Evolutionary conservation across 2,329 filamentous ascomycete genomes (phyloP), one percentile per base, ranked within the genome.

Genomic region (Colletotrichum eremochloae): DNA sequence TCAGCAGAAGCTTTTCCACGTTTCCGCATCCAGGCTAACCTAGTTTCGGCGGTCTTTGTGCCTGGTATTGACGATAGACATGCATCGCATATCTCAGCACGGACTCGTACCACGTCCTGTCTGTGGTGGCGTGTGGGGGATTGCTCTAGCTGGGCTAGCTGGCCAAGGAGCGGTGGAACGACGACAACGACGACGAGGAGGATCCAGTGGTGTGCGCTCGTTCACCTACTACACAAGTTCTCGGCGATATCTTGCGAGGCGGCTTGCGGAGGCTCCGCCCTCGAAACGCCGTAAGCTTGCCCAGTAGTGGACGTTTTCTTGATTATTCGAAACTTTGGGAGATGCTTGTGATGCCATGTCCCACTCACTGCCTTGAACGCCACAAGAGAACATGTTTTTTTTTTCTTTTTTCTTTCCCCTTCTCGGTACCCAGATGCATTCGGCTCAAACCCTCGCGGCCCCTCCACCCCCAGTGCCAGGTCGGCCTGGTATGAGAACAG

Each of bases 181-280:
- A 44, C 15, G 42, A 68, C n/a, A n/a, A n/a, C 58, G 58, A 68
- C 18, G 18, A 71, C 58, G 44, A 68, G 29, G 52, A 33, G 68
- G 68, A 48, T 68, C 44, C 62, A 42, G 46, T 46, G 53, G 63
- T 48, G 68, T 71, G n/a, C 44, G 20, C 36, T 31, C 24, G 12
- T 58, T 56, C 42, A 53, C 33, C 38, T 38, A 60, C 42, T 15
- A 6, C 18, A 3, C 42, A 20, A 67, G 38, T 29, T 60, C 36
- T 50, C 65, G 20, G 48, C 36, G 50, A 68, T 46, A 63, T 63
- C 33, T 42, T 58, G 36, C 55, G 15, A 29, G 29, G 50, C 12
- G 44, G 14, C 29, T 48, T 60, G 58, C 69, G 60, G 58, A 68
- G 58, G 46, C 63, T 68, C 69, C 69, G 69, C 65, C 60, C 15